A percentile compares a stretch with the other conserved stretches of the same genome.
phyloP scores from a whole-genome alignment of 441 rosid genomes.

The Pelargonium australe region DNA sequence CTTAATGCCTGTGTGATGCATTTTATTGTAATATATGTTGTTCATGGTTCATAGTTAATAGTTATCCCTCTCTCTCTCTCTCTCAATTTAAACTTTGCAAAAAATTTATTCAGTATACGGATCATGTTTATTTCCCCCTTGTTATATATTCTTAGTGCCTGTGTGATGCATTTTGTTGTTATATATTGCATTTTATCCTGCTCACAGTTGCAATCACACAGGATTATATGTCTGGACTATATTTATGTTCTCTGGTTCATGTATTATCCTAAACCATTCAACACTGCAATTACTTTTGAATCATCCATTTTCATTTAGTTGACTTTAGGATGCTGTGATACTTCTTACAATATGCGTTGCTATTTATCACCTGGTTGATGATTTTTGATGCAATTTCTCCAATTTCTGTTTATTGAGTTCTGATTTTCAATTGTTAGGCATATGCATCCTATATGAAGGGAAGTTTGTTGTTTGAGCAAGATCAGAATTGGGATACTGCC shows the following conservation, averaged over 20 bases:
- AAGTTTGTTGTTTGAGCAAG: constrained; percentile 91
- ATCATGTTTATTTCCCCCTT: too few species aligned
- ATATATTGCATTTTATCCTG: not conserved
- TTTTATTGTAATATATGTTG: too few species aligned
- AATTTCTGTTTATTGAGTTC: constrained; percentile 12
- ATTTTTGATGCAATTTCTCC: not conserved
- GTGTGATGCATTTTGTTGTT: too few species aligned
- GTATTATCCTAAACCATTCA: not conserved
- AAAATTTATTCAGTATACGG: too few species aligned
- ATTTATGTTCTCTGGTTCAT: constrained; percentile 7
- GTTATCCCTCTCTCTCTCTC: too few species aligned
- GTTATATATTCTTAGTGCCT: too few species aligned
- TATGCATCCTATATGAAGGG: constrained; percentile 98
- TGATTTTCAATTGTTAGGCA: constrained; percentile 46
- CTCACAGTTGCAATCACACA: not conserved
- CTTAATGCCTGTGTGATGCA: too few species aligned
- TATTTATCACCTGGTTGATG: not conserved
- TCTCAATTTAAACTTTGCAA: too few species aligned
- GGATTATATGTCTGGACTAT: not conserved
- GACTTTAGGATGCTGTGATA: not conserved
- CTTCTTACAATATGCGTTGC: not conserved
- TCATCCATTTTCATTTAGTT: constrained; percentile 6
- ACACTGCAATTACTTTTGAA: not conserved
- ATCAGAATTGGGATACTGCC: constrained; percentile 87
- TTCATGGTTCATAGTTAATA: too few species aligned